Evolutionary conservation across 2,329 filamentous ascomycete genomes (phyloP).

Genomic region (Metarhizium sp.): DNA sequence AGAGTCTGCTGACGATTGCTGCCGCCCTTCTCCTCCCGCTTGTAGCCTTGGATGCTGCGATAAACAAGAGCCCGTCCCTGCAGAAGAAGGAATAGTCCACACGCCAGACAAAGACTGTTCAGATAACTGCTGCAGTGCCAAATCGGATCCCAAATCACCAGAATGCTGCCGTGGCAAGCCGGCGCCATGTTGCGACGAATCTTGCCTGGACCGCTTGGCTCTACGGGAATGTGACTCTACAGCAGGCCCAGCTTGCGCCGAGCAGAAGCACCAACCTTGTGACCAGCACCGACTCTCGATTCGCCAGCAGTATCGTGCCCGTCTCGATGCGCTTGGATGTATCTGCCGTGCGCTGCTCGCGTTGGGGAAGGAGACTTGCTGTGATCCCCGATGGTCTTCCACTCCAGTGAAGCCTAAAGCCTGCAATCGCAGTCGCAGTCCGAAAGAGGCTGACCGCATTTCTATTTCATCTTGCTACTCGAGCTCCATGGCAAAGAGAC

Average conservation of each 20-base stretch:
- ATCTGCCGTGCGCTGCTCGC: slow-evolving; percentile 43
- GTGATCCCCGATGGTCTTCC: slow-evolving; percentile 19
- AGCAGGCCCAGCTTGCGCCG: neutral
- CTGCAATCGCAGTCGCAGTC: slow-evolving; percentile 9
- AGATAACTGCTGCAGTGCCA: too few species aligned
- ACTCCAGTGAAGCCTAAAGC: slow-evolving; percentile 16
- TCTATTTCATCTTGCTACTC: slow-evolving; percentile 6
- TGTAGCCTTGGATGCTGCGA: too few species aligned
- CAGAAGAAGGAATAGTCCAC: too few species aligned
- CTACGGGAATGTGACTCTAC: neutral
- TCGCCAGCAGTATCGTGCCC: slow-evolving; percentile 30
- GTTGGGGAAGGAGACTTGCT: slow-evolving; percentile 43
- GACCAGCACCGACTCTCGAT: slow-evolving; percentile 24
- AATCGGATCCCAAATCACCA: neutral
- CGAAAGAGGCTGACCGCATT: neutral
- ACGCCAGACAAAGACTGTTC: too few species aligned
- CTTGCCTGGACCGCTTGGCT: neutral
- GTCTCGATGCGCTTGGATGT: slow-evolving; percentile 39
- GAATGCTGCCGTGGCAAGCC: neutral
- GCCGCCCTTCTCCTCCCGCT: too few species aligned
- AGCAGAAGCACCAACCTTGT: slow-evolving; percentile 19
- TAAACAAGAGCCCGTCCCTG: too few species aligned
- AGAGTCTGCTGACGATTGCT: too few species aligned
- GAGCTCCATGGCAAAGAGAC: neutral
- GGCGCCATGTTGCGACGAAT: neutral